phyloP scores from a whole-genome alignment of 768 basidiomycete genomes.

The Kondoa malvinella region DNA sequence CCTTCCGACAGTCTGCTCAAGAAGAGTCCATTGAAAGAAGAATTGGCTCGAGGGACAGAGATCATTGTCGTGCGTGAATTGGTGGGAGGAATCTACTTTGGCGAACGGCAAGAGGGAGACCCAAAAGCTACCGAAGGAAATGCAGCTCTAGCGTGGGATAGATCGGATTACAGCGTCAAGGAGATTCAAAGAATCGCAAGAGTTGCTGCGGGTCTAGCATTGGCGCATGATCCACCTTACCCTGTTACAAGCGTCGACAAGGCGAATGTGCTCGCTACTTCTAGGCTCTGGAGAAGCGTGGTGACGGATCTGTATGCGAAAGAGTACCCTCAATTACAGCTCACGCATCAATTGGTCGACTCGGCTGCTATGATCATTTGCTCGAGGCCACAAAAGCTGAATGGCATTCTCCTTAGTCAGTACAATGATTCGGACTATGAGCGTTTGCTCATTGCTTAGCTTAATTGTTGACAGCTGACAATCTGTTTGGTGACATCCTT shows the following conservation, averaged over 20 bases:
- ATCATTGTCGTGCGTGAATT: conserved; percentile 91
- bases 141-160: conserved; percentile 68
- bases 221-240: conserved; percentile 63
- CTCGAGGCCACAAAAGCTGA: conserved; percentile 70
- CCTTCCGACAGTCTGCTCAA: conserved; percentile 74
- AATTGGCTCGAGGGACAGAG: conserved; percentile 47
- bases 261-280: conserved; percentile 92
- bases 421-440: conserved; percentile 15
- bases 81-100: conserved; percentile 92
- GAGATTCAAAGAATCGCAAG: conserved; percentile 91
- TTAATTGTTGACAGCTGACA: conserved; percentile 25
- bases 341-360: conserved; percentile 88
- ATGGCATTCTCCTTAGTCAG: conserved; percentile 87
- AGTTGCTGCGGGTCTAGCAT: conserved; percentile 82
- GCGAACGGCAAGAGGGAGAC: conserved; percentile 71
- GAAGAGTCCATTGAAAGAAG: conserved; percentile 73
- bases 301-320: conserved; percentile 65
- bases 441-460: not conserved
- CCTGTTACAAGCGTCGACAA: conserved; percentile 90
- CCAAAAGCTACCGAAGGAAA: conserved; percentile 33
- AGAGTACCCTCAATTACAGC: conserved; percentile 71
- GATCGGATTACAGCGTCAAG: conserved; percentile 72
- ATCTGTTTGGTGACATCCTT: conserved; percentile 36
- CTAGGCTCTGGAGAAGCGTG: conserved; percentile 81
- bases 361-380: conserved; percentile 93